Base-by-base conservation (phyloP, 2,329 filamentous ascomycete species). In the Blastomyces silverae region DNA sequence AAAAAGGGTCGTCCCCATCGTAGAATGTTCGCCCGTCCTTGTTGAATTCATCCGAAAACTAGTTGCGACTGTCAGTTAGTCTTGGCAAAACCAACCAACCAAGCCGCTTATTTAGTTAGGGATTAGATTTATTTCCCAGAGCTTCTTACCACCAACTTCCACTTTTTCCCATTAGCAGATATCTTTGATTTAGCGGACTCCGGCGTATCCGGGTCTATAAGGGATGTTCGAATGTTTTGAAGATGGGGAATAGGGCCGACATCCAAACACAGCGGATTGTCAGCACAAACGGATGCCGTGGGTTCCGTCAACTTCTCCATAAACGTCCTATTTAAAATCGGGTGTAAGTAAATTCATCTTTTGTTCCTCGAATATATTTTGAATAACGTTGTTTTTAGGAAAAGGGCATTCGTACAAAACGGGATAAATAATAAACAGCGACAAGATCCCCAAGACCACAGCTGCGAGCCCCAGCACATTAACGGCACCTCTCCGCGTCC, bases 21-120 rank as follows among this genome's bases (percentile, higher is more conserved):
- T 89, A 90, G 70, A 90, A 90, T 2, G 87, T 88, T 60, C 88
- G 82, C 22, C 87, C 87, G 60, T 84, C 81, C 1, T 75, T 82
- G 67, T 89, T 89, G 75, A 90, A 90, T 71, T 90, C 88, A 71
- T 90, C 88, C 2, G 87, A 89, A 71, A 88, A 89, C 80, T 85
- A 66, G 39, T 37, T 10, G 37, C 28, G 31, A n/a, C 5, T 6
- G 25, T 28, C 15, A 11, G 28, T 31, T 46, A 61, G 48, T 31
- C 25, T 50, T 42, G 50, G 48, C n/a, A 34, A 17, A 46, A 34
- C 17, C 50, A 20, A 56, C 31, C 15, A 20, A 37, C 3, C 53
- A 17, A 28, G n/a, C n/a, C n/a, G n/a, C n/a, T 57, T 59, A 28
- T 60, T 60, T 53, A 60, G 42, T 52, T 4, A 22, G 11, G 22